phyloP scores from a whole-genome alignment of 441 rosid genomes.

The Aleurites moluccanus region DNA sequence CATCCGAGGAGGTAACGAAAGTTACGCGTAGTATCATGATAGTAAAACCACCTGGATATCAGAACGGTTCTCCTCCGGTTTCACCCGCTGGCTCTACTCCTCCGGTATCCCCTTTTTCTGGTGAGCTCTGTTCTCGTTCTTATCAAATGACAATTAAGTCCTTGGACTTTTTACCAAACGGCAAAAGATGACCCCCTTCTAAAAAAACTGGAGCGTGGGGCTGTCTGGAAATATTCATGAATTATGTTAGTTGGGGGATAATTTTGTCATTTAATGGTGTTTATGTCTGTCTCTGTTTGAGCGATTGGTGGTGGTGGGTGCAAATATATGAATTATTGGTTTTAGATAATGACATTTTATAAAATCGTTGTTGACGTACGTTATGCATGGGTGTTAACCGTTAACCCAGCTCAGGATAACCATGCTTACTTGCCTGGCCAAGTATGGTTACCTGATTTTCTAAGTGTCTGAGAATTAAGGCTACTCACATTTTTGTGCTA shows the following conservation, averaged over 20 bases:
- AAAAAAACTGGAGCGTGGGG: background rate
- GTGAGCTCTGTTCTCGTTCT: conserved; percentile 36
- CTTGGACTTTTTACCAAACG: background rate
- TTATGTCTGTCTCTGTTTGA: background rate
- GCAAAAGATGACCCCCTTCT: conserved; percentile 19
- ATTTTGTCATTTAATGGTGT: conserved; percentile 17
- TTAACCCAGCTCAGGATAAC: too few species aligned
- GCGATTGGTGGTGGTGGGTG: background rate
- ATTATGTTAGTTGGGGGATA: background rate
- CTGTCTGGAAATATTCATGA: background rate
- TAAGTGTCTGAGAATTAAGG: too few species aligned
- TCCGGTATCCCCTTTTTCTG: conserved; percentile 81
- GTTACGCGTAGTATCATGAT: conserved; percentile 88
- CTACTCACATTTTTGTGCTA: too few species aligned
- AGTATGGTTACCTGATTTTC: background rate
- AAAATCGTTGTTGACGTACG: background rate
- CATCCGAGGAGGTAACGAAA: conserved; percentile 44
- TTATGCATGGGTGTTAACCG: background rate
- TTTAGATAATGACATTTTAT: conserved; percentile 7
- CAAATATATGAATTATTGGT: background rate
- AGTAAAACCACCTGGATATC: conserved; percentile 74
- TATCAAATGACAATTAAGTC: conserved; percentile 2
- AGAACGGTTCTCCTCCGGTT: conserved; percentile 64
- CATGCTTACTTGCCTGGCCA: background rate
- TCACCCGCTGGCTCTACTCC: conserved; percentile 86